Percentiles rank a stretch among this genome's conserved stretches.
Evolutionary conservation across 2,329 filamentous ascomycete genomes (phyloP).

Genomic region (Coniosporium tulheliwenetii): DNA sequence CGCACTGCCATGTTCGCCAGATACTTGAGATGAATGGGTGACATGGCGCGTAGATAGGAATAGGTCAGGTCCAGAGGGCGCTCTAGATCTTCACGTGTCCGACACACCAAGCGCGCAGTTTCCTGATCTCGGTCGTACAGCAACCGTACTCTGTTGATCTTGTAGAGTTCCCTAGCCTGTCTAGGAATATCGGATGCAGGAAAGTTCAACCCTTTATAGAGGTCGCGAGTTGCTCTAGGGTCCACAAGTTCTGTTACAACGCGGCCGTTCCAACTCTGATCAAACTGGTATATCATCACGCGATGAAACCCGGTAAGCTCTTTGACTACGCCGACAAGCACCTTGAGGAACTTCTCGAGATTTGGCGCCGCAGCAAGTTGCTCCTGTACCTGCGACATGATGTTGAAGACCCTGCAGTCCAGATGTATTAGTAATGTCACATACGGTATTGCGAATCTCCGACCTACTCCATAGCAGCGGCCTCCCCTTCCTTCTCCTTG

Average conservation of each 20-base stretch:
- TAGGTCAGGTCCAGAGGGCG: conserved; percentile 69
- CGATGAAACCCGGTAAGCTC: conserved; percentile 83
- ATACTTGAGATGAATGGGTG: conserved; percentile 79
- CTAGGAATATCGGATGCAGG: conserved; percentile 76
- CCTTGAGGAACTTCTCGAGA: conserved; percentile 61
- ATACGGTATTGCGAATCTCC: no score
- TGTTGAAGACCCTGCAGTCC: conserved; percentile 51
- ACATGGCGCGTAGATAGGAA: conserved; percentile 75
- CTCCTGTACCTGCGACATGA: conserved; percentile 83
- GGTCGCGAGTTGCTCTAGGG: conserved; percentile 59
- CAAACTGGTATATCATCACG: conserved; percentile 89
- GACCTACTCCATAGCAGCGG: conserved; percentile 55
- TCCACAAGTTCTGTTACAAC: conserved; percentile 82
- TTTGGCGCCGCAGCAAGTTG: conserved; percentile 60
- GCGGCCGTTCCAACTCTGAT: conserved; percentile 64
- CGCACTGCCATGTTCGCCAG: conserved; percentile 77
- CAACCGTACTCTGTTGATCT: conserved; percentile 74
- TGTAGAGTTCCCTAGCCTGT: conserved; percentile 79
- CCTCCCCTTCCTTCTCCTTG: conserved; percentile 59
- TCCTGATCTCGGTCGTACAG: conserved; percentile 72
- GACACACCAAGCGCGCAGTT: conserved; percentile 69
- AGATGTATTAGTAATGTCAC: no score
- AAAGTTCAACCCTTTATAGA: conserved; percentile 80
- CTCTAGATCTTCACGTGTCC: conserved; percentile 56
- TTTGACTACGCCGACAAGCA: conserved; percentile 72